Conservation (phyloP, 208 protist genomes). For the Leishmania aethiopica region DNA sequence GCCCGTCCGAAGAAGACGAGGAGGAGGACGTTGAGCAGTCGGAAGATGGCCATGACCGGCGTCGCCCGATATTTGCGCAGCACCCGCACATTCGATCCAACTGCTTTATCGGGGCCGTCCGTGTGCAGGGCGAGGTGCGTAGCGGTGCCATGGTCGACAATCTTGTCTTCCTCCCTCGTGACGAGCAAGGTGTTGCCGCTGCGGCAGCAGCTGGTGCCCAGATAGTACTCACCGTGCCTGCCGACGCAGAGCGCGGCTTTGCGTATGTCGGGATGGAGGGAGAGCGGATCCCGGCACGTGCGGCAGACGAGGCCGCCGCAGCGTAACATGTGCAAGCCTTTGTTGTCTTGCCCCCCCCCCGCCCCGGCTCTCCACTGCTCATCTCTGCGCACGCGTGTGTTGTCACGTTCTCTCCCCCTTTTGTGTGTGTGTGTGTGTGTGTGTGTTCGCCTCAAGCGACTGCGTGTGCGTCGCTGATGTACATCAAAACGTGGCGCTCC, state of each 20-base stretch:
- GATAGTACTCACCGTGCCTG: slow-evolving; percentile 18
- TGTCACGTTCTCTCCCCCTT: background rate
- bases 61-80: slow-evolving; percentile 42
- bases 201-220: slow-evolving; percentile 17
- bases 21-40: slow-evolving; percentile 32
- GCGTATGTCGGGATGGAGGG: slow-evolving; percentile 43
- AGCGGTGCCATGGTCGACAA: slow-evolving; percentile 72
- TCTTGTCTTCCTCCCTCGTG: slow-evolving; percentile 55
- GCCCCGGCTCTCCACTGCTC: background rate
- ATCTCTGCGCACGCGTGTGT: too few species aligned
- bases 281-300: slow-evolving; percentile 19
- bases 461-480: background rate
- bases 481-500: background rate
- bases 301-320: slow-evolving; percentile 4
- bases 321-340: background rate
- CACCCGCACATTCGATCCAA: slow-evolving; percentile 65
- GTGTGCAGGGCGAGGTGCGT: slow-evolving; percentile 70
- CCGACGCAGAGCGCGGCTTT: slow-evolving; percentile 31
- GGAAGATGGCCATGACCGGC: background rate
- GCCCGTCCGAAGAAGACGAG: slow-evolving; percentile 53
- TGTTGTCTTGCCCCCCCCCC: background rate
- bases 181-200: slow-evolving; percentile 19
- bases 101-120: slow-evolving; percentile 60
- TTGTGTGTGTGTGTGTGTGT: background rate
- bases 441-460: background rate